These are phyloP conservation scores for Aspergillus homomorphus DNA, from an alignment of 495 filamentous ascomycete species.

Conservation along the genomic window DNA sequence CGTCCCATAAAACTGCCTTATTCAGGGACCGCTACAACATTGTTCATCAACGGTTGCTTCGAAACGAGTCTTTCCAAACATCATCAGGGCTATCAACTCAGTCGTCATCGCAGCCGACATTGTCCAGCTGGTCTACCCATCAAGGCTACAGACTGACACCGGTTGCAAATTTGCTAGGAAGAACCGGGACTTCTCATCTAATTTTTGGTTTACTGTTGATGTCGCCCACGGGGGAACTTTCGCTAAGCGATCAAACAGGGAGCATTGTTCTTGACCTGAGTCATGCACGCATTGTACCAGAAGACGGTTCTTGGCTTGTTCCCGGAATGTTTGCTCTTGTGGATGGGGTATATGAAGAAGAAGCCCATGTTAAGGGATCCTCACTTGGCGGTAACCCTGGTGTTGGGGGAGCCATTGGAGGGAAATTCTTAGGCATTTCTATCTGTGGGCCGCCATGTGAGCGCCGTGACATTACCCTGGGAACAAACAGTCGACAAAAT, in stretches of 20 bases:
- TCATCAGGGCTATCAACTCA: conserved; percentile 53
- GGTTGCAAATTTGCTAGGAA: conserved; percentile 88
- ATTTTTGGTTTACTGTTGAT: conserved; percentile 79
- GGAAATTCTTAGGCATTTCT: conserved; percentile 82
- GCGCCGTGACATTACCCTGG: conserved; percentile 72
- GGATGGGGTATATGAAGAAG: conserved; percentile 93
- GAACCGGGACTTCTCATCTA: conserved; percentile 80
- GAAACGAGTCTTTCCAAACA: conserved; percentile 89
- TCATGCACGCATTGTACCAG: conserved; percentile 75
- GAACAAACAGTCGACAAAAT: conserved; percentile 56
- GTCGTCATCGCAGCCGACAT: conserved; percentile 50
- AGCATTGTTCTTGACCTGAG: conserved; percentile 80
- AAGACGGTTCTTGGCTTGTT: conserved; percentile 83
- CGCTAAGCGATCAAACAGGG: conserved; percentile 81
- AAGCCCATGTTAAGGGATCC: conserved; percentile 63
- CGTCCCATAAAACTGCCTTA: conserved; percentile 75
- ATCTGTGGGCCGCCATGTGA: conserved; percentile 90
- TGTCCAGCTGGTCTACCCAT: conserved; percentile 49
- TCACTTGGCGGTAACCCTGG: conserved; percentile 72
- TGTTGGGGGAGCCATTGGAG: conserved; percentile 83
- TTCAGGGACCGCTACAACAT: conserved; percentile 89
- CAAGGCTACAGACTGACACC: conserved; percentile 86
- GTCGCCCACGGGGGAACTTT: conserved; percentile 76
- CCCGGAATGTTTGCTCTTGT: conserved; percentile 94
- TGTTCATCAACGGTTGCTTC: conserved; percentile 82